Evolutionary conservation across 169 alveolate genomes (phyloP), one percentile per base, ranked within the genome.

Genomic region (Cryptosporidium sp.): DNA sequence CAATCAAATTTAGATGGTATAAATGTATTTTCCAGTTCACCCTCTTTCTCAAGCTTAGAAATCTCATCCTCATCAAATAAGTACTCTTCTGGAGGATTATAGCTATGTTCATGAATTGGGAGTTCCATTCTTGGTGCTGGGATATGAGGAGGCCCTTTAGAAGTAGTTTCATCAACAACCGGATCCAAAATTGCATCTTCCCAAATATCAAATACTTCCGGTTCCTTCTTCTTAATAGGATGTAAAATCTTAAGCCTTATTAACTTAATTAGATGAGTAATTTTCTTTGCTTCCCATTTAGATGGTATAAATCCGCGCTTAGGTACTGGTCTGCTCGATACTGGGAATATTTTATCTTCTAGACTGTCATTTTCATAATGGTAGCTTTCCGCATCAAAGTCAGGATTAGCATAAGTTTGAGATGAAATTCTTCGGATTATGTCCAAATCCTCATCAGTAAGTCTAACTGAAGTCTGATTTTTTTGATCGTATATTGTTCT

Each of bases 51-150:
- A 21, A 80, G 53, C 21, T 80, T 80, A 21, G 72, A 39, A 45
- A 80, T 80, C 37, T 80, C 89, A 39, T 92, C 96, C 67, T 93
- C 96, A 61, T 91, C 95, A 42, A 95, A 85, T 60, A 97, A 92
- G 71, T 94, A 97, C 75, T 97, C 99, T 52, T 94, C 95, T 16
- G 98, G 98, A 29, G 99, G 98, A 91, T 97, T 97, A 92, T 98
- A 98, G 58, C 97, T 94, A 92, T 96, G 98, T 60, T 95, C 97
- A 86, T 96, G 97, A 72, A 96, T 94, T 1, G 99, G 99, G 52
- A 95, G 94, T 33, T 95, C 96, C 85, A 94, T 93, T 93, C 96
- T 97, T 26, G 99, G 98, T 8, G 98, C 98, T 1, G 98, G 97
- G 52, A 95, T 92, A 9, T 96, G 94, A 45, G 93, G 93, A 12